Evolutionary conservation across 495 filamentous ascomycete species (phyloP), one percentile per base, ranked within the genome.

Genomic region (Parathielavia appendiculata): DNA sequence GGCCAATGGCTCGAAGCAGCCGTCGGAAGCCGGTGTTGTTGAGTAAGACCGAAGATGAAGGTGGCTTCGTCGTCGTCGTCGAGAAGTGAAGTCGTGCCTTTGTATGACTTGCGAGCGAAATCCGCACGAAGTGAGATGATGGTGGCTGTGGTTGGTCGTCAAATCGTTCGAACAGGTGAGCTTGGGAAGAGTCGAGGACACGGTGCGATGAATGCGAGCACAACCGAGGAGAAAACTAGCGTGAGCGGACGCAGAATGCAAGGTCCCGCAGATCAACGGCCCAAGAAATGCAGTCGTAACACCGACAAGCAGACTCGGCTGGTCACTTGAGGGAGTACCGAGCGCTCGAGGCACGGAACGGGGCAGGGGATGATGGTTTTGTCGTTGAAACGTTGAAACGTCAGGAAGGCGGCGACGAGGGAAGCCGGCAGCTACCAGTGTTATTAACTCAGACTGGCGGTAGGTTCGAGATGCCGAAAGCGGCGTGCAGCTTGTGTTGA

Each of bases 211-310:
- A 10, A 49, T 3, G 51, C 19, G 59, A 40, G 46, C 23, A 38
- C 26, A 47, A 43, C 36, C 26, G 51, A 4, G 23, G 30, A 40
- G 20, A n/a, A 54, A 54, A 22, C 8, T 35, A 35, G 48, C 32
- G 13, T 16, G 51, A 23, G 45, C 10, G 13, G 22, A 44, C 34
- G 54, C n/a, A 45, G 52, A 38, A 61, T 51, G 53, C 49, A 41
- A 57, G 53, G 17, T 46, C 35, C 43, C 51, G 51, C 44, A 38
- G 48, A 19, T 45, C 23, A 26, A 13, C 32, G 47, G 22, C 34
- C 38, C 38, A 19, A 30, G 44, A 39, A 56, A 51, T 47, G 59
- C 44, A 56, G 58, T 13, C 17, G 38, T 5, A 47, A 53, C 49
- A 53, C 49, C 49, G 39, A 56, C 17, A 38, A 14, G 26, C 26